These are phyloP conservation scores for Nosema bombycis DNA, from an alignment of 371 early-diverging fungal species.

Conservation along the genomic window DNA sequence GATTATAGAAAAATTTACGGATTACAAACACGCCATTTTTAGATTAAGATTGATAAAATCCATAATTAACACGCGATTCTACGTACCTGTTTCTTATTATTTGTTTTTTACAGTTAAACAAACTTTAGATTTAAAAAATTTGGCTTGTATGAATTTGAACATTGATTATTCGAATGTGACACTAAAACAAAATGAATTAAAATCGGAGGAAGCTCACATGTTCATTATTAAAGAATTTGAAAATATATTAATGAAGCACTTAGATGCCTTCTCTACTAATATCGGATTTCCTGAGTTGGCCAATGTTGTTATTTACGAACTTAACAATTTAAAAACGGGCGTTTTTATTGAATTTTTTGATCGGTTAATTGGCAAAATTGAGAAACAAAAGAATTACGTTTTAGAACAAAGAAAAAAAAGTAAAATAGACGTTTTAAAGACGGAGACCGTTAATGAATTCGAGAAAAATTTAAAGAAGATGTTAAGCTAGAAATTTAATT, in stretches of 20 bases:
- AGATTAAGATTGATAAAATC: constrained; percentile 30
- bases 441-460: constrained; percentile 12
- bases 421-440: constrained; percentile 16
- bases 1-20: constrained; percentile 26
- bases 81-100: constrained; percentile 20
- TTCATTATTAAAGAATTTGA: constrained; percentile 29
- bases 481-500: background rate
- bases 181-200: background rate
- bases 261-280: constrained; percentile 12
- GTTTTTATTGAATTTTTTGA: constrained; percentile 33
- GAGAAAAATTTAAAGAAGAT: constrained; percentile 27
- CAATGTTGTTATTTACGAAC: constrained; percentile 19
- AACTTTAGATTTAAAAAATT: constrained; percentile 7
- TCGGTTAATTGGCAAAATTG: background rate
- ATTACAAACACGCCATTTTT: constrained; percentile 17
- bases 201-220: constrained; percentile 13
- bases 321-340: constrained; percentile 31
- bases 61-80: background rate
- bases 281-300: constrained; percentile 36
- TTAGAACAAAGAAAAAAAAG: constrained; percentile 28
- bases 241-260: constrained; percentile 9
- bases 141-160: background rate
- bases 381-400: constrained; percentile 27
- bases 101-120: constrained; percentile 24
- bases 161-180: constrained; percentile 9